phyloP scores from a whole-genome alignment of 1,284 basidiomycete species.

The Mycosarcoma maydis region DNA sequence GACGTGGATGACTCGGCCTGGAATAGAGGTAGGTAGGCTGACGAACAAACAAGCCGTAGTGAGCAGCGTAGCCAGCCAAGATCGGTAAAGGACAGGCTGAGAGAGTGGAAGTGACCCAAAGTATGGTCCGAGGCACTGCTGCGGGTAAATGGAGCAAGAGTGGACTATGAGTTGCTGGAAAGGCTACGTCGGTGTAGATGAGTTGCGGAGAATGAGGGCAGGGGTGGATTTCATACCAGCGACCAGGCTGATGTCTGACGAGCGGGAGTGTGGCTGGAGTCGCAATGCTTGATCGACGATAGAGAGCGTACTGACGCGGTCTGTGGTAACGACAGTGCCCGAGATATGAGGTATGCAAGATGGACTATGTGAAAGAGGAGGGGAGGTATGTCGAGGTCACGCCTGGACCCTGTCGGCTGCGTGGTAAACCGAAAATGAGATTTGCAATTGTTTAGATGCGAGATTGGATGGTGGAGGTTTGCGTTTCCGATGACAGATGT shows the following conservation, averaged over 20 bases:
- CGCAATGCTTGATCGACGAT: not conserved
- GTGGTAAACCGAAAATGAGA: conserved; percentile 1
- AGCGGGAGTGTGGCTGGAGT: not conserved
- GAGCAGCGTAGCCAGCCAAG: too few species aligned
- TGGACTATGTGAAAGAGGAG: not conserved
- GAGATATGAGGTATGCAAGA: not conserved
- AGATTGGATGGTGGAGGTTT: conserved; percentile 25
- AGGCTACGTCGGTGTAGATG: not conserved
- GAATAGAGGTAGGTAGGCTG: too few species aligned
- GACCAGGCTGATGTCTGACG: not conserved
- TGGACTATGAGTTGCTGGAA: not conserved
- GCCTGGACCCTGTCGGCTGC: conserved; percentile 7
- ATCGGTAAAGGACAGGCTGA: too few species aligned
- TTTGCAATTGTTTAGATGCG: conserved; percentile 19
- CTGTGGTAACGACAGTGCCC: not conserved
- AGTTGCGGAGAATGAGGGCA: not conserved
- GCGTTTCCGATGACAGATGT: conserved; percentile 34
- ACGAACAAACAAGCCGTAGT: too few species aligned
- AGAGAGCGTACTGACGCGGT: not conserved
- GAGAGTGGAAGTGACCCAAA: too few species aligned
- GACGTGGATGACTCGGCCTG: too few species aligned
- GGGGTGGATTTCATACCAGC: conserved; percentile 11
- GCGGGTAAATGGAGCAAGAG: conserved; percentile 16
- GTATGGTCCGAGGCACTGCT: too few species aligned
- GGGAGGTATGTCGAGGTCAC: too few species aligned